These are phyloP conservation scores for Vigna nakashimae DNA, from an alignment of 306 rosid species.

Conservation along the genomic window DNA sequence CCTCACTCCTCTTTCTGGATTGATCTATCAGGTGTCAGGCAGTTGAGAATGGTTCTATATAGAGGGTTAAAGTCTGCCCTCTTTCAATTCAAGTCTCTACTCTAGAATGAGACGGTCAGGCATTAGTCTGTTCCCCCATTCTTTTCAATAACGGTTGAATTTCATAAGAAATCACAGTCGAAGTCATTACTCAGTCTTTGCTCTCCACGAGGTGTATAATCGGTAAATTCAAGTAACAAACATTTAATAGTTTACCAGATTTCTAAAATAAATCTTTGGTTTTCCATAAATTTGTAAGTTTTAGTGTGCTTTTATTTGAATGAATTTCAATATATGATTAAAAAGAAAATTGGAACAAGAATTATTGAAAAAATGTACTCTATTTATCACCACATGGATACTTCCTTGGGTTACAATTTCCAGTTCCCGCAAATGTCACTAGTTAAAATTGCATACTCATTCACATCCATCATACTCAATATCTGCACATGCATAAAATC, in stretches of 20 bases:
- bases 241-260: neutral
- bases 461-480: constrained; percentile 21
- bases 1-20: too few species aligned
- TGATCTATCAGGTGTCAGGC: too few species aligned
- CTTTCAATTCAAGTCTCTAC: too few species aligned
- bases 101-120: too few species aligned
- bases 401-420: constrained; percentile 36
- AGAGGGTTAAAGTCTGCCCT: too few species aligned
- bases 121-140: too few species aligned
- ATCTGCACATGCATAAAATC: constrained; percentile 34
- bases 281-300: constrained; percentile 4
- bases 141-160: too few species aligned
- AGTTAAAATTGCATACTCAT: constrained; percentile 21
- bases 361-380: neutral
- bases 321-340: constrained; percentile 13
- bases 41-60: too few species aligned
- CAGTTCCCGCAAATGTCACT: constrained; percentile 15
- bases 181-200: constrained; percentile 88
- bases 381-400: constrained; percentile 25
- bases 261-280: neutral
- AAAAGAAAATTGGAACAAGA: neutral
- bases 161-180: constrained; percentile 34
- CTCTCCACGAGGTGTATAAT: constrained; percentile 90
- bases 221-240: constrained; percentile 44
- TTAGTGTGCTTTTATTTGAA: constrained; percentile 29